Percentiles rank a stretch among this genome's conserved stretches.
Evolutionary conservation across 1,284 basidiomycete species (phyloP).

Genomic region (Phellopilus nigrolimitatus): DNA sequence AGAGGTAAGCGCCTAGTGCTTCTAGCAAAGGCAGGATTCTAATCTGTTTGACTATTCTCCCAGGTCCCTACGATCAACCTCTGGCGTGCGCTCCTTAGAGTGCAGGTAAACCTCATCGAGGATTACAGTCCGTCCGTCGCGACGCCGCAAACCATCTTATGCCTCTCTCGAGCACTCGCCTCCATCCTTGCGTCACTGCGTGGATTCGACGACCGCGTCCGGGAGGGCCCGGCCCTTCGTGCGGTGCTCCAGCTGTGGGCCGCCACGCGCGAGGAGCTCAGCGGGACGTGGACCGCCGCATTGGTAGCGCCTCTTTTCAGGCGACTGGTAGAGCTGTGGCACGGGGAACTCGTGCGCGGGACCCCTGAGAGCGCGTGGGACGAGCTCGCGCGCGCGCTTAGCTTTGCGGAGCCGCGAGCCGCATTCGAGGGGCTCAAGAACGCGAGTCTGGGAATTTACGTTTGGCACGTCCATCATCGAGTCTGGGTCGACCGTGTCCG

Average conservation of each 20-base stretch:
- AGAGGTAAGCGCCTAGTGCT: neutral
- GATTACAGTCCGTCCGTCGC: neutral
- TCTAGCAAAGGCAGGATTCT: neutral
- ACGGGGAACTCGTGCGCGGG: neutral
- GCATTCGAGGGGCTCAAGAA: conserved; percentile 6
- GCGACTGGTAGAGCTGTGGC: conserved; percentile 5
- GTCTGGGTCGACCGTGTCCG: conserved; percentile 12
- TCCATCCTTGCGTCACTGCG: neutral
- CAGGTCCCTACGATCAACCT: conserved; percentile 5
- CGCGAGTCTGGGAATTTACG: too few relatives aligned
- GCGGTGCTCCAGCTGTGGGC: conserved; percentile 12
- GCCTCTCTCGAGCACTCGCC: neutral
- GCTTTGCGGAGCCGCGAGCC: conserved; percentile 1
- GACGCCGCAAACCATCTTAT: neutral
- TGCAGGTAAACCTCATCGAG: neutral
- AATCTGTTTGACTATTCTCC: neutral
- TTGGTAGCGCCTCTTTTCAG: conserved; percentile 4
- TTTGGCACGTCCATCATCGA: too few relatives aligned
- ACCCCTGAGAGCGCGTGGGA: conserved; percentile 12
- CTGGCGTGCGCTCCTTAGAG: conserved; percentile 7
- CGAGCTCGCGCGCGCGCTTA: neutral
- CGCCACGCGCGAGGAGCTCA: neutral
- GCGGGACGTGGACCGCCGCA: neutral
- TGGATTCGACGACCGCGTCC: neutral
- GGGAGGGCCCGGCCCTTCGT: conserved; percentile 1